These are phyloP conservation scores for Colletotrichum chrysophilum DNA, from an alignment of 2,329 filamentous ascomycete species.

Conservation along the genomic window DNA sequence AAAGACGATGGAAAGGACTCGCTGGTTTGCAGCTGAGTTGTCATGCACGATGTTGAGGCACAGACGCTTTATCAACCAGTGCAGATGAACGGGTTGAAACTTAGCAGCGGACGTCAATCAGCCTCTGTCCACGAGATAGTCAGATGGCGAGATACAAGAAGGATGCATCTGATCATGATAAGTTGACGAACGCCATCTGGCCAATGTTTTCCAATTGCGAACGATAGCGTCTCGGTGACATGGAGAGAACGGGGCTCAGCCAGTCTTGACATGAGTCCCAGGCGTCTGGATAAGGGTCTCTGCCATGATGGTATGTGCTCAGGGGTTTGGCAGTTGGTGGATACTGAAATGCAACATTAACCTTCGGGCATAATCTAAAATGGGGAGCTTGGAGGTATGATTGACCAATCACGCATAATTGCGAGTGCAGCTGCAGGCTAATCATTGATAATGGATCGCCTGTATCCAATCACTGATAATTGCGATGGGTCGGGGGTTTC, in stretches of 20 bases:
- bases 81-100: background rate
- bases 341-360: background rate
- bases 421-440: background rate
- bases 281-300: background rate
- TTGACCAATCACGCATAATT: background rate
- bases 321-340: background rate
- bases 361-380: background rate
- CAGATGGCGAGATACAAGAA: background rate
- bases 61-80: background rate
- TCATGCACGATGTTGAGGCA: background rate
- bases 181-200: background rate
- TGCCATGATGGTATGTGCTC: background rate
- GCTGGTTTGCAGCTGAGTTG: background rate
- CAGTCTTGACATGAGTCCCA: background rate
- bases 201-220: background rate
- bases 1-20: background rate
- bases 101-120: background rate
- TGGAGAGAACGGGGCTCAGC: background rate
- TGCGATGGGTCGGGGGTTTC: background rate
- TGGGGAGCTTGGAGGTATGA: background rate
- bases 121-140: background rate
- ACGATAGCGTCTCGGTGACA: background rate
- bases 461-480: background rate
- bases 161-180: background rate
- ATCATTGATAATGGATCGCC: background rate